phyloP scores from a whole-genome alignment of 129 eudicot genomes.

The Centrapalus pauciflorus region DNA sequence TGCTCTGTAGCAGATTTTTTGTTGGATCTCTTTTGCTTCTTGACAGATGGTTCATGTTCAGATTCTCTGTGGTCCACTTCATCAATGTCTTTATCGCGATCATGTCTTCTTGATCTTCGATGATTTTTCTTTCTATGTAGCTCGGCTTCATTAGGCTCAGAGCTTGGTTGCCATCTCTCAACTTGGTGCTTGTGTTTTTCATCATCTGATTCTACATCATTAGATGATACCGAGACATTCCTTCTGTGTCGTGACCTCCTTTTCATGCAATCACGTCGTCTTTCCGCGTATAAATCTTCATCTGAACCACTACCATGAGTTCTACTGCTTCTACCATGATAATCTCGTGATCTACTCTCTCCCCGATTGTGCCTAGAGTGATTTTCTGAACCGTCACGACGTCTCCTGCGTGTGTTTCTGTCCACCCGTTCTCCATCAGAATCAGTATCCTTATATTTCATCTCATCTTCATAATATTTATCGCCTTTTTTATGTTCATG shows the following conservation, averaged over 20 bases:
- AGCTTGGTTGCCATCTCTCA: not conserved
- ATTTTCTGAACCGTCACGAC: constrained; percentile 19
- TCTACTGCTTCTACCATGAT: constrained; percentile 15
- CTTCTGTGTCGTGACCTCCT: constrained; percentile 18
- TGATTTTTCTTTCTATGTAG: constrained; percentile 7
- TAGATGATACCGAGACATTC: constrained; percentile 15
- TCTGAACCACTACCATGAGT: constrained; percentile 20
- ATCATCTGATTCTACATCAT: constrained; percentile 18
- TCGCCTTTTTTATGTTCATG: constrained; percentile 24
- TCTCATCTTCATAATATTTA: constrained; percentile 17
- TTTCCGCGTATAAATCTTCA: constrained; percentile 24
- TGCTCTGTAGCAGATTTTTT: constrained; percentile 6
- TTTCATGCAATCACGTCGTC: constrained; percentile 6
- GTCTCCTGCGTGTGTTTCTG: constrained; percentile 10
- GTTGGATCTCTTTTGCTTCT: constrained; percentile 17
- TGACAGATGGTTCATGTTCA: not conserved
- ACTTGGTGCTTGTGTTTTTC: constrained; percentile 13
- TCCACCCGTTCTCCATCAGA: constrained; percentile 33
- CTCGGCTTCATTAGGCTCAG: constrained; percentile 10
- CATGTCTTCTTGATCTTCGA: constrained; percentile 21
- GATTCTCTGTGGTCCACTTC: constrained; percentile 17
- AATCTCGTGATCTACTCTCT: constrained; percentile 18
- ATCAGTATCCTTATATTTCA: constrained; percentile 27
- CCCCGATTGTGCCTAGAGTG: constrained; percentile 16
- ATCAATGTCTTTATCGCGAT: constrained; percentile 6